Conservation (phyloP, 441 rosid genomes). For the Erodium texanum region DNA sequence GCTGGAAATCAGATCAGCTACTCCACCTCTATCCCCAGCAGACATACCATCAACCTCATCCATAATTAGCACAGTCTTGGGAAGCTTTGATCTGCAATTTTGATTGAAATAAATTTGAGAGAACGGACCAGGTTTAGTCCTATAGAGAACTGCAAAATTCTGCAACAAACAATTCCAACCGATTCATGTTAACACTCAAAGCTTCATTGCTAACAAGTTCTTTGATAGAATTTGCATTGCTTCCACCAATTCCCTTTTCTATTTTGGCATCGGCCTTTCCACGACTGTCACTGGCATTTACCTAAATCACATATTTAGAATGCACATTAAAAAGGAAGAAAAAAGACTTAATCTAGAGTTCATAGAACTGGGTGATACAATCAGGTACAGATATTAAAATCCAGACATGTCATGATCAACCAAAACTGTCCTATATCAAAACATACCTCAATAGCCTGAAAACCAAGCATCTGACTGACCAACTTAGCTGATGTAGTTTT, state of each 20-base stretch:
- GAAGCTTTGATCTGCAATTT: slow-evolving; percentile 56
- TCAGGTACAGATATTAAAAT: slow-evolving; percentile 8
- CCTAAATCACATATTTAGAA: slow-evolving; percentile 32
- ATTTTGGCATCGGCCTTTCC: slow-evolving; percentile 86
- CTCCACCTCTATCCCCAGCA: slow-evolving; percentile 98
- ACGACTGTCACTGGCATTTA: slow-evolving; percentile 96
- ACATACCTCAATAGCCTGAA: slow-evolving; percentile 80
- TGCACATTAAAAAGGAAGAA: slow-evolving; percentile 1
- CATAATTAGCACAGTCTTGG: slow-evolving; percentile 83
- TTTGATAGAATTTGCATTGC: slow-evolving; percentile 88
- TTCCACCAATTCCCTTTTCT: slow-evolving; percentile 83
- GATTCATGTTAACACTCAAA: slow-evolving; percentile 47
- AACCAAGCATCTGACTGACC: slow-evolving; percentile 85
- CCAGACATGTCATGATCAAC: slow-evolving; percentile 15
- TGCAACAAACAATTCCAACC: slow-evolving; percentile 36
- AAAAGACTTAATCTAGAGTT: neutral
- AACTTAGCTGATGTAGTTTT: slow-evolving; percentile 90
- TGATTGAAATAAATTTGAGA: slow-evolving; percentile 21
- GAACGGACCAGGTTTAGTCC: neutral
- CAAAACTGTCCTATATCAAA: slow-evolving; percentile 1
- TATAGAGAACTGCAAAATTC: slow-evolving; percentile 6
- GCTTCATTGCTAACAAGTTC: slow-evolving; percentile 90
- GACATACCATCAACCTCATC: slow-evolving; percentile 99
- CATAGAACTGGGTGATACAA: slow-evolving; percentile 3
- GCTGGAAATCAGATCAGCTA: slow-evolving; percentile 95